These are phyloP conservation scores for Kodamaea jinghongensis DNA, from an alignment of 805 yeast genomes.

Conservation along the genomic window DNA sequence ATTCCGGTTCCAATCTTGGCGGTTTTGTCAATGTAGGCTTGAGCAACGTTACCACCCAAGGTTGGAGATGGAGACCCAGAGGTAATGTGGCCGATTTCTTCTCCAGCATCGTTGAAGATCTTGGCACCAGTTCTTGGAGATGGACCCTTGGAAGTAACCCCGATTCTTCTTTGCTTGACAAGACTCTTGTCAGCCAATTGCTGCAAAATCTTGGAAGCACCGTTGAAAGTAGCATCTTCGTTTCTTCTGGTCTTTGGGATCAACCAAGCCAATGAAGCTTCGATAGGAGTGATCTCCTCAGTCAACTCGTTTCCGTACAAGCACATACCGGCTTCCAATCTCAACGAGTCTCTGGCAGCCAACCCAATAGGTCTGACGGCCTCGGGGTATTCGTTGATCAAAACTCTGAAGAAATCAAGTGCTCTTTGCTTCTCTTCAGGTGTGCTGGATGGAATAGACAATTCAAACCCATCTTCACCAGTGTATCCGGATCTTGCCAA, in stretches of 20 bases:
- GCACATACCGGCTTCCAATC: constrained; percentile 98
- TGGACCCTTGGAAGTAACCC: constrained; percentile 76
- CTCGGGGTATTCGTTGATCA: constrained; percentile 51
- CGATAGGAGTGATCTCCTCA: constrained; percentile 80
- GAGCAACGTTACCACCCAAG: constrained; percentile 79
- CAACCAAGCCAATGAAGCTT: constrained; percentile 87
- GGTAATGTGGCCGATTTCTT: constrained; percentile 52
- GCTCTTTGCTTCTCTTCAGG: constrained; percentile 46
- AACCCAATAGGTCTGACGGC: constrained; percentile 84
- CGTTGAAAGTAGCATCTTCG: constrained; percentile 61
- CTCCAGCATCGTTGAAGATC: constrained; percentile 54
- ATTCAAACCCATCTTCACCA: constrained; percentile 97
- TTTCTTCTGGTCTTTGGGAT: constrained; percentile 75
- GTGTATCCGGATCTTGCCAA: constrained; percentile 97
- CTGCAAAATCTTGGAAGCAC: constrained; percentile 61
- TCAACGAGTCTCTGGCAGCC: constrained; percentile 95
- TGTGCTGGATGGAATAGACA: constrained; percentile 59
- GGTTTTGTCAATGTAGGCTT: constrained; percentile 77
- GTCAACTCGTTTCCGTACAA: constrained; percentile 89
- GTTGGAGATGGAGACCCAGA: constrained; percentile 64
- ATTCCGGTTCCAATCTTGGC: constrained; percentile 73
- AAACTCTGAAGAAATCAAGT: constrained; percentile 55
- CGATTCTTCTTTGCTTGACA: constrained; percentile 63
- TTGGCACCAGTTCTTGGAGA: constrained; percentile 84
- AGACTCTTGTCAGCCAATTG: constrained; percentile 67